A percentile compares a stretch with the other conserved stretches of the same genome.
Conservation (phyloP, 345 rosid species). For the Mangifera indica region DNA sequence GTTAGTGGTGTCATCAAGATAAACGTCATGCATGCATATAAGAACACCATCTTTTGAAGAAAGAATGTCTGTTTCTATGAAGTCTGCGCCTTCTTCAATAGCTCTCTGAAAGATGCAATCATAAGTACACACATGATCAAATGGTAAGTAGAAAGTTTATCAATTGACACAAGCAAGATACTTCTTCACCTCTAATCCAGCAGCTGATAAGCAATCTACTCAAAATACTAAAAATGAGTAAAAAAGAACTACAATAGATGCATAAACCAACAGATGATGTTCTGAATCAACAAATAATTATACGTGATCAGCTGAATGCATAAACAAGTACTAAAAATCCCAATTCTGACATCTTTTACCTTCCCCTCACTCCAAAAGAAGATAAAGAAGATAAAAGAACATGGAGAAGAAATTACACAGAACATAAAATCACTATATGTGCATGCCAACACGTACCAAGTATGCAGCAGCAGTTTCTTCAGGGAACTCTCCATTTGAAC, state of each 20-base stretch:
- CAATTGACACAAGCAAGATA: neutral
- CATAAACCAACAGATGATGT: neutral
- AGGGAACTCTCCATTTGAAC: constrained; percentile 92
- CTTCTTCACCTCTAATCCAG: neutral
- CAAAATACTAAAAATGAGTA: neutral
- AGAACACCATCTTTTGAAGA: constrained; percentile 83
- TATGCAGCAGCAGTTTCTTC: constrained; percentile 94
- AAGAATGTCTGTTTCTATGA: constrained; percentile 82
- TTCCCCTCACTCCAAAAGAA: neutral
- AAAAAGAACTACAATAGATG: neutral
- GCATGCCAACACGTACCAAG: constrained; percentile 40
- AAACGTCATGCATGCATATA: constrained; percentile 78
- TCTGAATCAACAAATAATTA: neutral
- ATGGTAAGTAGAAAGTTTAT: neutral
- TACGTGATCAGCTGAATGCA: neutral
- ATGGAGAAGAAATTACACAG: neutral
- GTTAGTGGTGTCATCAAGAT: constrained; percentile 74
- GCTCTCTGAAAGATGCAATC: constrained; percentile 63
- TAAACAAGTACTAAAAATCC: neutral
- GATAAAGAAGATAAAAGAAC: neutral
- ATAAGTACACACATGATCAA: neutral
- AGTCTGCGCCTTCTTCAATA: constrained; percentile 91
- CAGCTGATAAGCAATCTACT: neutral
- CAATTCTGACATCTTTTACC: neutral
- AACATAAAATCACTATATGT: neutral